Base-by-base conservation (phyloP, 2,329 filamentous ascomycete genomes). In the Clonostachys byssicola region DNA sequence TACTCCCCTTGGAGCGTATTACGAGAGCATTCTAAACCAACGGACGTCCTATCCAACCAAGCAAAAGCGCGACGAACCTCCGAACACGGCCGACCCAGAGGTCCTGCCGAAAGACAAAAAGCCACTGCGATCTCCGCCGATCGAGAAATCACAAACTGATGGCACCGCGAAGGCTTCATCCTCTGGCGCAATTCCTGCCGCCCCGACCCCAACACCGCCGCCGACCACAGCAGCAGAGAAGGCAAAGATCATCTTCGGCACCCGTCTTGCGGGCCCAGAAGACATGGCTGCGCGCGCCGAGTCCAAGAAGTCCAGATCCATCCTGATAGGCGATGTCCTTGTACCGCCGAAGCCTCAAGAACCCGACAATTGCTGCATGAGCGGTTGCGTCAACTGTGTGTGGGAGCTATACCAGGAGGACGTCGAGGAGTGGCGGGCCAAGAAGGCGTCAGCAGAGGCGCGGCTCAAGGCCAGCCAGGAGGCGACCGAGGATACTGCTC, bases 321-420 rank as follows among this genome's bases (percentile, higher is more conserved):
- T 73, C 9, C 73, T 82, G 50, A 74, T 96, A 47, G 91, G 88
- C 2, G 92, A 92, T 5, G 79, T 97, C 1, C 68, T 82, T 16
- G 86, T 97, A 5, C 94, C 94, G 3, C 92, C 91, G 1, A 80
- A 81, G 43, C 94, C 94, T 2, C 78, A 83, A 43, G 92, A 99
- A 67, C 94, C 94, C 5, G 94, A 97, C 60, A 96, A 99, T 62
- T 99, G 94, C 77, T 99, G 94, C 69, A 99, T 99, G 94, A 94
- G 89, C 60, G 94, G 94, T 4, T 99, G 94, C 63, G 92, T 96
- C 43, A 92, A 97, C 65, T 99, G 94, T 65, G 94, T 97, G 4
- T 97, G 92, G 92, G 92, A 96, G 58, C 75, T 83, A 46, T 97
- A 85, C 66, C 80, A 92, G 9, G 92, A 99, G 55, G 94, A 97